phyloP scores from a whole-genome alignment of 2,329 filamentous ascomycete species.

The Alternaria alternata region DNA sequence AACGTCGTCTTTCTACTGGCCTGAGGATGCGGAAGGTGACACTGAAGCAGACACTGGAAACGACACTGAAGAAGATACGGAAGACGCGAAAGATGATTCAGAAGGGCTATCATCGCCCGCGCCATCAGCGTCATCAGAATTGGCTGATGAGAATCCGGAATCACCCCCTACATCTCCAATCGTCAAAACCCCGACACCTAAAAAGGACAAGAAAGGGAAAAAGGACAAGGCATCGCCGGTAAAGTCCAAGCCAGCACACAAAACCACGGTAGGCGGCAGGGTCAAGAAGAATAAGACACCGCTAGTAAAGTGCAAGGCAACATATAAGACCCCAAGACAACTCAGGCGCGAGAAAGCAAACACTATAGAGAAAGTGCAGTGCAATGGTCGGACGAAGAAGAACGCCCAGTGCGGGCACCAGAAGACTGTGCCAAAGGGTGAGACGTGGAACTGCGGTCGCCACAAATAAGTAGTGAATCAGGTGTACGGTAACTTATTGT shows the following conservation, averaged over 20 bases:
- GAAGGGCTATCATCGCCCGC: background rate
- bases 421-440: background rate
- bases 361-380: background rate
- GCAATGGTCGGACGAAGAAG: background rate
- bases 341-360: no score
- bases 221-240: background rate
- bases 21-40: background rate
- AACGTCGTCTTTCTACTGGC: background rate
- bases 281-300: background rate
- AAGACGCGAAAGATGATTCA: background rate
- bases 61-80: background rate
- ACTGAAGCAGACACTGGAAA: background rate
- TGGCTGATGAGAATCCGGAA: background rate
- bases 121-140: background rate
- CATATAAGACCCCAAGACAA: no score
- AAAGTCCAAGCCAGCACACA: background rate
- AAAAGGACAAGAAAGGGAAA: background rate
- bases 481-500: no score
- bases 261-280: background rate
- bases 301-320: no score
- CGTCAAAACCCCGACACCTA: background rate
- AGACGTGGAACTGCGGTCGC: slow-evolving; percentile 7
- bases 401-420: background rate
- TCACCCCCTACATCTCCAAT: background rate
- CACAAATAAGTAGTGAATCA: background rate